Evolutionary conservation across 495 filamentous ascomycete species (phyloP), one percentile per base, ranked within the genome.

Genomic region (Aspergillus egyptiacus): DNA sequence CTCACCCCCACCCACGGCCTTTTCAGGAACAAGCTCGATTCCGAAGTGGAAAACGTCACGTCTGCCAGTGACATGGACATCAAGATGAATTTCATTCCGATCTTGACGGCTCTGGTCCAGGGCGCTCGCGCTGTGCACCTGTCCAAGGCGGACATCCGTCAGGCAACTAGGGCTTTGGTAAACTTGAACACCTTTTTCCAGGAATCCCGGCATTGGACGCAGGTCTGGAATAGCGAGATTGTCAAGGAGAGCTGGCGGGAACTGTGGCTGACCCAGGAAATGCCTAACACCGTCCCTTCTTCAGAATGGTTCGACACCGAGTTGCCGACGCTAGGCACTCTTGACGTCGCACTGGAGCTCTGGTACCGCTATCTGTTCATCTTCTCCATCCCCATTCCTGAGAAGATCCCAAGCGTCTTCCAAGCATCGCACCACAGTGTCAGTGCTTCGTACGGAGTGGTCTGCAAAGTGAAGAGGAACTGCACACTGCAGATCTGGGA

Each of bases 361-460:
- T 85, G 78, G 78, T 79, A 73, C 46, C 75, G 80, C 1, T 85
- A 82, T 53, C 72, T 85, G 32, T 85, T 85, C 63, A 83, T 85
- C 54, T 84, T 84, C 61, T 81, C 80, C 0, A 78, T 85, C 6
- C 80, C 80, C 5, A 73, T 84, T 2, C 81, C 81, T 0, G 78
- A 82, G 33, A 71, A 77, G 47, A 79, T 83, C 22, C 81, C 81
- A 6, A 68, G 66, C n/a, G 75, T 84, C 1, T 84, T 85, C 67
- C 81, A 85, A 58, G 77, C 77, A 14, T 83, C 81, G 0, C 81
- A 85, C 39, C 81, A 85, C 60, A 80, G 78, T 52, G 73, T 80
- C 36, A 78, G 78, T 50, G 79, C 79, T 8, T 76, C 80, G 0
- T 85, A 84, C 36, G 81, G 81, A 14, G 74, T 84, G 23, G 71